phyloP scores from a whole-genome alignment of 2,329 filamentous ascomycete genomes.

The Zelopaecilomyces penicillatus region DNA sequence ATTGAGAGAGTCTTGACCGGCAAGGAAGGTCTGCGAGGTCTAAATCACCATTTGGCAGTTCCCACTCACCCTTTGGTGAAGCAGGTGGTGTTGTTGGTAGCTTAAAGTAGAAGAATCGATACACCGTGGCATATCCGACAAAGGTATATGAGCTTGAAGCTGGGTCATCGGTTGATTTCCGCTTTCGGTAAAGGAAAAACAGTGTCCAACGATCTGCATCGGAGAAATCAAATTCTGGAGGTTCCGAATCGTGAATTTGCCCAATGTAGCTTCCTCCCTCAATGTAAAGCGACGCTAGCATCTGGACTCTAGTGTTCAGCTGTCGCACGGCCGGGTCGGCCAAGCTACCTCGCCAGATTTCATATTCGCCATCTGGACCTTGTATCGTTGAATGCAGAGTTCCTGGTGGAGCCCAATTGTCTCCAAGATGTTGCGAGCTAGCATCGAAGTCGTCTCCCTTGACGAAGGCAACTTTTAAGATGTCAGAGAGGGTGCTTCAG shows the following conservation, averaged over 20 bases:
- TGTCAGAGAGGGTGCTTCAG: constrained; percentile 1
- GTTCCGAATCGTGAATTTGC: constrained; percentile 34
- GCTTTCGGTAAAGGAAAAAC: constrained; percentile 75
- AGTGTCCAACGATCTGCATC: constrained; percentile 81
- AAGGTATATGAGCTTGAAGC: constrained; percentile 62
- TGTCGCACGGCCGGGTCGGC: constrained; percentile 60
- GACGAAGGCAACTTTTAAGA: constrained; percentile 54
- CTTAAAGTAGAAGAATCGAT: constrained; percentile 68
- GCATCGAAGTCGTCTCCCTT: constrained; percentile 53
- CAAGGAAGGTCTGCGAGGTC: constrained; percentile 57
- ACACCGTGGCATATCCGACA: constrained; percentile 83
- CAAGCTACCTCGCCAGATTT: constrained; percentile 77
- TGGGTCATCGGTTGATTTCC: constrained; percentile 30
- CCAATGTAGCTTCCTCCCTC: constrained; percentile 79
- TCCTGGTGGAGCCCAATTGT: constrained; percentile 64
- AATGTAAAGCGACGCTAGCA: constrained; percentile 79
- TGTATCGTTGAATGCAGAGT: constrained; percentile 57
- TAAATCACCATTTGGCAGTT: constrained; percentile 36
- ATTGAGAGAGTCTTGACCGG: constrained; percentile 83
- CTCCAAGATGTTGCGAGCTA: constrained; percentile 38
- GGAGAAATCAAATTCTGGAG: constrained; percentile 58
- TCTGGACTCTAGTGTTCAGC: constrained; percentile 72
- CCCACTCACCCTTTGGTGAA: constrained; percentile 32
- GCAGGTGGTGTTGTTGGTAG: constrained; percentile 36
- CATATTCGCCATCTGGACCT: constrained; percentile 56